Conservation (phyloP, 2,329 filamentous ascomycete species). For the Teratosphaeria destructans region DNA sequence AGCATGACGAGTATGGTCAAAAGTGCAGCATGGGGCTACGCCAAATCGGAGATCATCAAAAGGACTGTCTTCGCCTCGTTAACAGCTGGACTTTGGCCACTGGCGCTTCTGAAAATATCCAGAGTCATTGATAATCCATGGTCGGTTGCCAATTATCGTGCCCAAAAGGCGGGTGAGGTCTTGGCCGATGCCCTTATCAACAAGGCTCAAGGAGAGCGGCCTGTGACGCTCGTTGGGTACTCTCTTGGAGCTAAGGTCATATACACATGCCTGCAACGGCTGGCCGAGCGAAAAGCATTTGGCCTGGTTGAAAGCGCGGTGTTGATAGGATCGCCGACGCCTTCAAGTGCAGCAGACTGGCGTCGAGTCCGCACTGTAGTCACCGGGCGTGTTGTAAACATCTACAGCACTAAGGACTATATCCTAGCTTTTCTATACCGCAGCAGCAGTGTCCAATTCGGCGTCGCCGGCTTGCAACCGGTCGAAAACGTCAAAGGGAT, state of each 20-base stretch:
- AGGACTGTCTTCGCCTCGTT: conserved; percentile 40
- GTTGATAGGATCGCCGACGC: conserved; percentile 69
- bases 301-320: conserved; percentile 77
- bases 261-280: conserved; percentile 65
- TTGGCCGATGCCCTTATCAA: conserved; percentile 33
- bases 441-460: conserved; percentile 69
- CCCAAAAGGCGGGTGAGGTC: conserved; percentile 30
- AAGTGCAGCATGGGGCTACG: conserved; percentile 68
- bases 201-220: conserved; percentile 31
- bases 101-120: conserved; percentile 36
- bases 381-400: conserved; percentile 73
- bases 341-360: conserved; percentile 64
- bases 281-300: conserved; percentile 70
- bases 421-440: conserved; percentile 82
- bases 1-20: conserved; percentile 68
- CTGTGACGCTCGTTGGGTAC: conserved; percentile 31
- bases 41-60: conserved; percentile 65
- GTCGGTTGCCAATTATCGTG: conserved; percentile 28
- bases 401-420: conserved; percentile 78
- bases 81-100: conserved; percentile 39
- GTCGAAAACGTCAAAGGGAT: conserved; percentile 59
- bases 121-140: conserved; percentile 33
- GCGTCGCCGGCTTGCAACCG: conserved; percentile 72
- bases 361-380: conserved; percentile 66
- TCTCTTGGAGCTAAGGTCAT: conserved; percentile 48